Evolutionary conservation across 2,329 filamentous ascomycete species (phyloP).

Genomic region (Stachybotrys echinatus): DNA sequence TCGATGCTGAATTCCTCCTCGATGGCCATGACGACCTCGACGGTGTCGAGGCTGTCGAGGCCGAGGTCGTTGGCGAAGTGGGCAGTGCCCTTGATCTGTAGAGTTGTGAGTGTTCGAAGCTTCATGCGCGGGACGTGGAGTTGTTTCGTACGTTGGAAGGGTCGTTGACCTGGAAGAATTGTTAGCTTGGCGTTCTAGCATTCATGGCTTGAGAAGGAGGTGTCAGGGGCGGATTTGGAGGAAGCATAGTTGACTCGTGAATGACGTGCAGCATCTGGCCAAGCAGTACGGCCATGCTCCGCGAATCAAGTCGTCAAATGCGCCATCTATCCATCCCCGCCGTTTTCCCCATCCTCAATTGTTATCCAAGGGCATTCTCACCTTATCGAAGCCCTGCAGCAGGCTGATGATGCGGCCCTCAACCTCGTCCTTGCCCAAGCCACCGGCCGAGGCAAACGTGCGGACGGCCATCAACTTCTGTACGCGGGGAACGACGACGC

Average conservation of each 20-base stretch:
- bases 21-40: slow-evolving; percentile 99
- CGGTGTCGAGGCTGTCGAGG: slow-evolving; percentile 94
- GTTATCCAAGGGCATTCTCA: slow-evolving; percentile 14
- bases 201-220: not conserved
- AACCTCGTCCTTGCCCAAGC: slow-evolving; percentile 77
- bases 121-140: not conserved
- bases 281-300: slow-evolving; percentile 1
- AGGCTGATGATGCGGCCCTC: slow-evolving; percentile 89
- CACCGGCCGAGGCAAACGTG: slow-evolving; percentile 80
- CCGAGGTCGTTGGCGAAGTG: slow-evolving; percentile 98
- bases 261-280: not conserved
- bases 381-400: slow-evolving; percentile 95
- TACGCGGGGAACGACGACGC: slow-evolving; percentile 54
- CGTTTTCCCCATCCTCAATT: not conserved
- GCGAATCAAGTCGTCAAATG: not conserved
- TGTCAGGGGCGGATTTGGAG: not conserved
- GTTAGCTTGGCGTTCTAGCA: slow-evolving; percentile 19
- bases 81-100: slow-evolving; percentile 71
- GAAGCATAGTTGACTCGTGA: not conserved
- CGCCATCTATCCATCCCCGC: not conserved
- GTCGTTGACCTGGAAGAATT: slow-evolving; percentile 57
- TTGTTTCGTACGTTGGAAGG: slow-evolving; percentile 51
- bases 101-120: slow-evolving; percentile 12
- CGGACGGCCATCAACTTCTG: slow-evolving; percentile 65
- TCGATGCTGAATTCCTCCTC: slow-evolving; percentile 93